Evolutionary conservation across 2,329 filamentous ascomycete species (phyloP).

Genomic region (Ophiostoma himal-ulmi): DNA sequence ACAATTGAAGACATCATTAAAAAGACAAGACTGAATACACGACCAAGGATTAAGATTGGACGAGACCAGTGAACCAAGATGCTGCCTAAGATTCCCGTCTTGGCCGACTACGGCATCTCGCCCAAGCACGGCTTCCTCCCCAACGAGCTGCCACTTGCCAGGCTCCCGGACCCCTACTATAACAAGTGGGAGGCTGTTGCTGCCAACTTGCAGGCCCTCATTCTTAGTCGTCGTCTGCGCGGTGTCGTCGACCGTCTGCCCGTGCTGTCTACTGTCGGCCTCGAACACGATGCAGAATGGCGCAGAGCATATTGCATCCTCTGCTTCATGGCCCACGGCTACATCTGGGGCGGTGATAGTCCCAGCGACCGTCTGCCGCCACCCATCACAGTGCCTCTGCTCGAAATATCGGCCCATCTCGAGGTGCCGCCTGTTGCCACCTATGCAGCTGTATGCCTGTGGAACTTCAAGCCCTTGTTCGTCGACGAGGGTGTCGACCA

Average conservation of each 20-base stretch:
- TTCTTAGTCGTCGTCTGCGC: slow-evolving; percentile 78
- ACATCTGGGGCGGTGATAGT: slow-evolving; percentile 85
- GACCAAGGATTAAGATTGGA: no score
- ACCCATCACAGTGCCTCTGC: slow-evolving; percentile 74
- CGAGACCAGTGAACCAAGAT: slow-evolving; percentile 32
- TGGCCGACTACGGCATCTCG: slow-evolving; percentile 76
- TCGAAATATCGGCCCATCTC: slow-evolving; percentile 68
- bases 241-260: slow-evolving; percentile 74
- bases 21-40: not conserved
- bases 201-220: slow-evolving; percentile 77
- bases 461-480: slow-evolving; percentile 96
- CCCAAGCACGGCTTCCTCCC: slow-evolving; percentile 81
- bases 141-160: slow-evolving; percentile 68
- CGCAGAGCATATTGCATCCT: slow-evolving; percentile 85
- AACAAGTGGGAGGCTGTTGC: slow-evolving; percentile 87
- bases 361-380: slow-evolving; percentile 75
- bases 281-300: slow-evolving; percentile 86
- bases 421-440: slow-evolving; percentile 90
- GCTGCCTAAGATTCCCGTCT: slow-evolving; percentile 56
- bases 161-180: slow-evolving; percentile 85
- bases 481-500: slow-evolving; percentile 72
- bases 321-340: slow-evolving; percentile 86
- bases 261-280: slow-evolving; percentile 72
- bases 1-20: not conserved
- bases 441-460: slow-evolving; percentile 84